phyloP scores from a whole-genome alignment of 257 asterid genomes.

The Ligustrum vulgare region DNA sequence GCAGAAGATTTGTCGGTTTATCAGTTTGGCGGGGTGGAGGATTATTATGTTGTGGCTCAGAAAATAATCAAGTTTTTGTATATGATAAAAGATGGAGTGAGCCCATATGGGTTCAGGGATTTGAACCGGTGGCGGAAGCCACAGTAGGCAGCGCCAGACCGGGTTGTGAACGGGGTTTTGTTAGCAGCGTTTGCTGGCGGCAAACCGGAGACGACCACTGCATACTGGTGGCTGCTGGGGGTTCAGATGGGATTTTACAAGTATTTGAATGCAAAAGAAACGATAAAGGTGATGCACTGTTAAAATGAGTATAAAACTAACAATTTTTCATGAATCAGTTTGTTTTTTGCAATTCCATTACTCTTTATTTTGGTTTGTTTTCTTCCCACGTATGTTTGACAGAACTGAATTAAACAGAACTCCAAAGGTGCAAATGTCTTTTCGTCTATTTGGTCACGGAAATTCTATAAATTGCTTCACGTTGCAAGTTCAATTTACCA shows the following conservation, averaged over 20 bases:
- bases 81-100: constrained; percentile 83
- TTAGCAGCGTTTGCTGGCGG: constrained; percentile 87
- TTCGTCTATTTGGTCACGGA: too few relatives aligned
- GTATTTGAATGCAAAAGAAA: constrained; percentile 50
- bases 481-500: too few relatives aligned
- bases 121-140: constrained; percentile 27
- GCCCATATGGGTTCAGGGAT: constrained; percentile 73
- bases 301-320: background rate
- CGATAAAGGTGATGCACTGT: background rate
- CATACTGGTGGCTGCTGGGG: constrained; percentile 71
- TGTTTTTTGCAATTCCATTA: background rate
- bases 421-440: too few relatives aligned
- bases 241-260: constrained; percentile 76
- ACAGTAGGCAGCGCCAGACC: background rate
- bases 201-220: constrained; percentile 63
- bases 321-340: background rate
- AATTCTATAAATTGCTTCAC: too few relatives aligned
- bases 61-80: too few relatives aligned
- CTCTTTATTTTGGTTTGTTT: background rate
- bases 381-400: background rate
- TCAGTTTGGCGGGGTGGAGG: too few relatives aligned
- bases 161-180: constrained; percentile 35
- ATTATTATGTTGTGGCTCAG: too few relatives aligned
- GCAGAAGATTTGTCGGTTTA: constrained; percentile 18
- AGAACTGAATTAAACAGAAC: too few relatives aligned